Conservation (phyloP, 306 rosid genomes). For the Begonia loranthoides region DNA sequence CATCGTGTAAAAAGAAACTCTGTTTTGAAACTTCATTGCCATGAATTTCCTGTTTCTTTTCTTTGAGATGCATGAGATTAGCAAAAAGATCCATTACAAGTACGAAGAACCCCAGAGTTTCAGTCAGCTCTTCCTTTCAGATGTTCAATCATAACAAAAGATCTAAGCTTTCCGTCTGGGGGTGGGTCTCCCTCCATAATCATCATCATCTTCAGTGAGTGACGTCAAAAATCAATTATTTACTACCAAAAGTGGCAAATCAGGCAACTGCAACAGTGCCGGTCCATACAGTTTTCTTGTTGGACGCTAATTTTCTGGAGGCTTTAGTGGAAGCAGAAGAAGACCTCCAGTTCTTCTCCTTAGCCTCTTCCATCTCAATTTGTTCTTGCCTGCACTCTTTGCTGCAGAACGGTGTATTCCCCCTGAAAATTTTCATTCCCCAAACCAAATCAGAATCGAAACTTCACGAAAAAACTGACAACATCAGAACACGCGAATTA, state of each 20-base stretch:
- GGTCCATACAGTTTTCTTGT: constrained; percentile 41
- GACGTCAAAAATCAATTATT: constrained; percentile 16
- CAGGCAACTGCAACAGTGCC: constrained; percentile 71
- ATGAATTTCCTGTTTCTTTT: no score
- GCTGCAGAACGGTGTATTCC: constrained; percentile 90
- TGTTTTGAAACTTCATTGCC: no score
- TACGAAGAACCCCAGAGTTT: no score
- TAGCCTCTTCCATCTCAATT: constrained; percentile 66
- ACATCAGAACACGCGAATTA: neutral
- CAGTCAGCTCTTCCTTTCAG: no score
- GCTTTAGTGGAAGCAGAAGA: constrained; percentile 19
- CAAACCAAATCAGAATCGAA: constrained; percentile 4
- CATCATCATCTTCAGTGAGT: neutral
- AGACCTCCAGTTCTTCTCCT: constrained; percentile 53
- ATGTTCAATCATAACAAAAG: no score
- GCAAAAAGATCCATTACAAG: no score
- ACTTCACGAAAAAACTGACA: neutral
- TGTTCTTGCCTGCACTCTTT: constrained; percentile 84
- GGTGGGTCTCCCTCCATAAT: neutral
- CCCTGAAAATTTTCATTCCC: constrained; percentile 28
- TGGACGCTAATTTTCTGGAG: constrained; percentile 44
- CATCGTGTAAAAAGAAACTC: no score
- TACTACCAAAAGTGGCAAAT: constrained; percentile 5
- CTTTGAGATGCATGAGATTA: no score
- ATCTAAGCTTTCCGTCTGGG: no score